Evolutionary conservation across 768 basidiomycete genomes (phyloP).

Genomic region (Myochromella boudieri): DNA sequence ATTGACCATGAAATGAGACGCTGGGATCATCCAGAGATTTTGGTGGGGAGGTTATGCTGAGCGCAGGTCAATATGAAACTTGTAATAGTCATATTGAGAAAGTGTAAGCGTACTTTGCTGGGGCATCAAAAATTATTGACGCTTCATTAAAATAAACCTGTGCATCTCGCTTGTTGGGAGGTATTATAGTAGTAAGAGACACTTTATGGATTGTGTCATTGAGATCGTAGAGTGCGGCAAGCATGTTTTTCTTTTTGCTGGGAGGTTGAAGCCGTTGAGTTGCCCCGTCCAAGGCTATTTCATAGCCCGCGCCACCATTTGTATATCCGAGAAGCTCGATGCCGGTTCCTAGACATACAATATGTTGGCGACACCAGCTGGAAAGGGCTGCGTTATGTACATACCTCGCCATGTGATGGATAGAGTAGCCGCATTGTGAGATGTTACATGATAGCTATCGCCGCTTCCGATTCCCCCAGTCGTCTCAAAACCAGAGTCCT

Average conservation of each 20-base stretch:
- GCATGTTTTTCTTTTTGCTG: conserved; percentile 33
- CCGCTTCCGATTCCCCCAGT: conserved; percentile 51
- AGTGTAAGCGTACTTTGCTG: too few relatives aligned
- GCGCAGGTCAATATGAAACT: neutral
- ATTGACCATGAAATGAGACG: conserved; percentile 54
- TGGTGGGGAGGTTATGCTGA: conserved; percentile 7
- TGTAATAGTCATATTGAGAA: too few relatives aligned
- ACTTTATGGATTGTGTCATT: conserved; percentile 52
- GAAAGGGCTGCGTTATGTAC: conserved; percentile 16
- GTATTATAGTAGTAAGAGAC: conserved; percentile 47
- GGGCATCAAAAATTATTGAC: conserved; percentile 1
- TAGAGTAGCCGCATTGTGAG: conserved; percentile 54
- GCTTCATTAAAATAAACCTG: conserved; percentile 40
- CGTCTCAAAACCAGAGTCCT: conserved; percentile 45
- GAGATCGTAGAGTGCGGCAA: conserved; percentile 51
- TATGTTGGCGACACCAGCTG: neutral
- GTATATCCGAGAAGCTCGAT: conserved; percentile 59
- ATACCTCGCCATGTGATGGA: conserved; percentile 63
- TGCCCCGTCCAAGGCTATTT: conserved; percentile 52
- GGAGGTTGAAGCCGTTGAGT: conserved; percentile 22
- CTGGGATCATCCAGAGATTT: conserved; percentile 42
- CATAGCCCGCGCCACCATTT: conserved; percentile 38
- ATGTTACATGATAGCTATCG: conserved; percentile 62
- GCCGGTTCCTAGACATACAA: conserved; percentile 51
- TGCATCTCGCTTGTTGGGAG: conserved; percentile 18